These are phyloP conservation scores for Calcarisporium arbuscula DNA, from an alignment of 2,329 filamentous ascomycete species.

Conservation along the genomic window DNA sequence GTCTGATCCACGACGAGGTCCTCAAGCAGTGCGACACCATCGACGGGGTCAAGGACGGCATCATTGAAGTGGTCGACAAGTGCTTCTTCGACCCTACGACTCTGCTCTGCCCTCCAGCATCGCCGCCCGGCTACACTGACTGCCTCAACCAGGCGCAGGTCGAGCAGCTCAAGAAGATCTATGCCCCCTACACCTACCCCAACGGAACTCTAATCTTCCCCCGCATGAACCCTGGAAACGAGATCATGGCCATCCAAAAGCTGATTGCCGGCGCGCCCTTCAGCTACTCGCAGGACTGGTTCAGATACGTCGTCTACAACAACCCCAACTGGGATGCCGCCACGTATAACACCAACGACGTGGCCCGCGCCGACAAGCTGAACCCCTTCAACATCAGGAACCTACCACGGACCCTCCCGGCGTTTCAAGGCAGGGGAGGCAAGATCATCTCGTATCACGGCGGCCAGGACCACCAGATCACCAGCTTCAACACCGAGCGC, in stretches of 20 bases:
- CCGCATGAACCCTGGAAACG: constrained; percentile 41
- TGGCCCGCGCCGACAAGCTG: constrained; percentile 31
- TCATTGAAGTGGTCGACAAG: constrained; percentile 37
- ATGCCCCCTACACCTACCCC: constrained; percentile 16
- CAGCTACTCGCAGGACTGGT: constrained; percentile 22
- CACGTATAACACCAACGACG: constrained; percentile 24
- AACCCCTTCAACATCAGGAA: constrained; percentile 33
- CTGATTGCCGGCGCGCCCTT: constrained; percentile 29
- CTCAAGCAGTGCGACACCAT: constrained; percentile 40
- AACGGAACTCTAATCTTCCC: constrained; percentile 31
- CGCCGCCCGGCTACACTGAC: constrained; percentile 9
- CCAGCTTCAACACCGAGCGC: constrained; percentile 19
- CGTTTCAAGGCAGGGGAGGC: constrained; percentile 31
- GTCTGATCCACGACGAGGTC: constrained; percentile 16
- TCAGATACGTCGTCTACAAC: constrained; percentile 33
- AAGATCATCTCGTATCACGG: constrained; percentile 43
- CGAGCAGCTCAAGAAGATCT: constrained; percentile 23
- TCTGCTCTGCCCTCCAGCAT: constrained; percentile 32
- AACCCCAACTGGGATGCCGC: constrained; percentile 29
- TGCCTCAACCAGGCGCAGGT: constrained; percentile 40
- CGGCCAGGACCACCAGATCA: constrained; percentile 33
- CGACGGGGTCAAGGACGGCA: constrained; percentile 42
- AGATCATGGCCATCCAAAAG: constrained; percentile 26
- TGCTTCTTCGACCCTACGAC: constrained; percentile 37
- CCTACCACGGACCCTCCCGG: constrained; percentile 30